Conservation (phyloP, 139 green algal genomes). For the Micractinium sp. region DNA sequence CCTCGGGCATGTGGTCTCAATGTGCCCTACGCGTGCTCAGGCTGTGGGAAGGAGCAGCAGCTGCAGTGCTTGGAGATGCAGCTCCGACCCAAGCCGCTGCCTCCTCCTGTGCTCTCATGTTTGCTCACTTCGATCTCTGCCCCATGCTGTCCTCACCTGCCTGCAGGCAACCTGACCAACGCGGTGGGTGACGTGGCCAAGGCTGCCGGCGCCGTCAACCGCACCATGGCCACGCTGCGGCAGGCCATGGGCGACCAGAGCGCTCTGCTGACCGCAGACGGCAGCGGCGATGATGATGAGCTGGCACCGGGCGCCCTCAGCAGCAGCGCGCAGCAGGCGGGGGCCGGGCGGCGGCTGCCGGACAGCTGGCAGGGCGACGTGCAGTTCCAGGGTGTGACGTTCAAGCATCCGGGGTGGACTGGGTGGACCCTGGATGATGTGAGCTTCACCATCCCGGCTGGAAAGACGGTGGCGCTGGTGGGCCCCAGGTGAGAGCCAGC, state of each 20-base stretch:
- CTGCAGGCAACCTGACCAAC: constrained; percentile 38
- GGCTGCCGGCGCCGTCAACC: constrained; percentile 23
- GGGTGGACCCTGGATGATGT: constrained; percentile 40
- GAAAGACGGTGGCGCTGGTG: constrained; percentile 71
- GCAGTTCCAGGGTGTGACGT: constrained; percentile 38
- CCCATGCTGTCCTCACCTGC: too few species aligned
- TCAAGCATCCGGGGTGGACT: constrained; percentile 37
- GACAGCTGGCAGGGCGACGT: constrained; percentile 17
- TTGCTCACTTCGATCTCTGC: too few species aligned
- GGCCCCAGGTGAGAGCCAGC: constrained; percentile 42
- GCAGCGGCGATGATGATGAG: not conserved
- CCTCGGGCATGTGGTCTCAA: too few species aligned
- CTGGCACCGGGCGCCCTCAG: not conserved
- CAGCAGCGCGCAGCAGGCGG: not conserved
- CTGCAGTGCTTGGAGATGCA: too few species aligned
- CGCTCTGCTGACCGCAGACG: not conserved
- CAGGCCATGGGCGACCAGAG: constrained; percentile 10
- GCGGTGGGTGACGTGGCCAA: constrained; percentile 33
- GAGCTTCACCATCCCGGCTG: constrained; percentile 50
- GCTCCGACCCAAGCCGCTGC: too few species aligned
- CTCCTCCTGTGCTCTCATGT: too few species aligned
- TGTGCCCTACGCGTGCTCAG: too few species aligned
- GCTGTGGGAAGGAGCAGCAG: too few species aligned
- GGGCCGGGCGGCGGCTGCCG: not conserved
- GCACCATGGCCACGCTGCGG: constrained; percentile 26